Percentiles rank a stretch among this genome's conserved stretches.
Conservation (phyloP, 2,329 filamentous ascomycete species). For the Aspergillus ochraceus region DNA sequence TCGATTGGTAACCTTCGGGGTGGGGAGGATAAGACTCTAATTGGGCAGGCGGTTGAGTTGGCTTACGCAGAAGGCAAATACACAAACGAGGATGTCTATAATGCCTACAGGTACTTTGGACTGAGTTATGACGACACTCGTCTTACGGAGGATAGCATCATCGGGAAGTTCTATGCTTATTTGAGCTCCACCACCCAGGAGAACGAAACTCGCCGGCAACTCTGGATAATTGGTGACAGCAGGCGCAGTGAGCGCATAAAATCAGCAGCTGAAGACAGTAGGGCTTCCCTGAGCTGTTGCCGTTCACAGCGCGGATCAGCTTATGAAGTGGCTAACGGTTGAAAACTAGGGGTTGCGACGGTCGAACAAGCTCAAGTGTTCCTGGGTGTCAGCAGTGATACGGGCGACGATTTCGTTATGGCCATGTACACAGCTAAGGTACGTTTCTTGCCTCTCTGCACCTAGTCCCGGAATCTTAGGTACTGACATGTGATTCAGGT, state of each 20-base stretch:
- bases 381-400: conserved; percentile 54
- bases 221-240: conserved; percentile 61
- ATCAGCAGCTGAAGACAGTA: conserved; percentile 57
- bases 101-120: conserved; percentile 62
- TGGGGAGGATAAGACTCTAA: conserved; percentile 50
- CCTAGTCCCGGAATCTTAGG: background rate
- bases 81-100: conserved; percentile 56
- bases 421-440: conserved; percentile 60
- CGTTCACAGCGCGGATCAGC: background rate
- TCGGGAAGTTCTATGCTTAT: conserved; percentile 61
- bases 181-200: conserved; percentile 58
- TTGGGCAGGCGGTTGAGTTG: conserved; percentile 59
- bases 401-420: conserved; percentile 58
- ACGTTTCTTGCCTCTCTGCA: conserved; percentile 7
- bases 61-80: conserved; percentile 60
- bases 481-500: conserved; percentile 37
- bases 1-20: conserved; percentile 56
- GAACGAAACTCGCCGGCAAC: conserved; percentile 55
- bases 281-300: conserved; percentile 22
- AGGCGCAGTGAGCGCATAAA: conserved; percentile 59
- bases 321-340: background rate
- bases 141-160: conserved; percentile 60
- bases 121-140: conserved; percentile 48
- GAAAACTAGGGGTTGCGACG: conserved; percentile 53
- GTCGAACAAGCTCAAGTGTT: conserved; percentile 64